Evolutionary conservation across 2,329 filamentous ascomycete species (phyloP).

Genomic region (Colletotrichum aenigma): DNA sequence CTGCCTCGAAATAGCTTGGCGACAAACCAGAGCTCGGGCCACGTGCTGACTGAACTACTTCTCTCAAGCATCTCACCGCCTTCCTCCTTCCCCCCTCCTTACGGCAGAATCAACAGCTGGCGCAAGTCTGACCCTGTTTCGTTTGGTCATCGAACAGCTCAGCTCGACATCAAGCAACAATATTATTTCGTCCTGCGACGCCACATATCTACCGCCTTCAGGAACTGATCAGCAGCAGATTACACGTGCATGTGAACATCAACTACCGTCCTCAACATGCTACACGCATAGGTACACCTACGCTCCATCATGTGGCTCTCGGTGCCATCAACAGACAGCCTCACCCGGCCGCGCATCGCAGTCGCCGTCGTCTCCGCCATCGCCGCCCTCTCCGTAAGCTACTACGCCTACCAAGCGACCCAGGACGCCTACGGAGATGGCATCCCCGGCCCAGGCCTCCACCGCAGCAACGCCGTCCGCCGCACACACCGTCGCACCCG

Average conservation of each 20-base stretch:
- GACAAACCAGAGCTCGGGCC: neutral
- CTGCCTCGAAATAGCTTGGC: neutral
- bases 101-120: conserved; percentile 11
- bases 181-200: neutral
- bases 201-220: neutral
- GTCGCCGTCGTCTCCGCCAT: conserved; percentile 61
- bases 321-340: conserved; percentile 55
- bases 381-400: conserved; percentile 61
- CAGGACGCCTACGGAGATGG: conserved; percentile 18
- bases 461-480: conserved; percentile 71
- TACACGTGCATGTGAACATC: neutral
- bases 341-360: conserved; percentile 59
- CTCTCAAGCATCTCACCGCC: neutral
- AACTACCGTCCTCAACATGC: conserved; percentile 1
- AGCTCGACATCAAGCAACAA: neutral
- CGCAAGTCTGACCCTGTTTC: neutral
- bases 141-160: neutral
- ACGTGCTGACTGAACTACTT: neutral
- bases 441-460: conserved; percentile 47
- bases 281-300: conserved; percentile 11
- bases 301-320: conserved; percentile 47
- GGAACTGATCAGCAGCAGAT: neutral
- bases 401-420: conserved; percentile 55
- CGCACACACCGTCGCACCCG: conserved; percentile 44
- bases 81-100: neutral